Percentiles rank a stretch among this genome's conserved stretches.
Evolutionary conservation across 768 basidiomycete genomes (phyloP).

Genomic region (Roridomyces roridus): DNA sequence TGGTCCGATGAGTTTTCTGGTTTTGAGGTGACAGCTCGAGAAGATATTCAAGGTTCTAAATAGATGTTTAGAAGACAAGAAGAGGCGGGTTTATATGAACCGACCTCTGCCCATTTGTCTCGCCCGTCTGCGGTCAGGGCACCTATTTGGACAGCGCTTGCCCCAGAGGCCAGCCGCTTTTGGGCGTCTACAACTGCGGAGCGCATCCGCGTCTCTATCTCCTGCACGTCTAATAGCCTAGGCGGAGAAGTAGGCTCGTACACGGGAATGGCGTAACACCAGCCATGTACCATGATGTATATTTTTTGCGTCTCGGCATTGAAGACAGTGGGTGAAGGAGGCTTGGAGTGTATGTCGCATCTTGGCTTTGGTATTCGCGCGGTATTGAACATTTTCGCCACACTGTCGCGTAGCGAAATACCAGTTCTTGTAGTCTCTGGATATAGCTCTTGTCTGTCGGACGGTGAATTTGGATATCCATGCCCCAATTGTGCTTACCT

Average conservation of each 20-base stretch:
- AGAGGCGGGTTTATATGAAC: neutral
- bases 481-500: slow-evolving; percentile 50
- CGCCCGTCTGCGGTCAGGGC: slow-evolving; percentile 81
- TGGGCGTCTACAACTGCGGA: slow-evolving; percentile 64
- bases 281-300: slow-evolving; percentile 76
- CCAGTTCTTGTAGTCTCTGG: slow-evolving; percentile 78
- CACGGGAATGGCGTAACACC: slow-evolving; percentile 79
- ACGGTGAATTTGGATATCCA: neutral
- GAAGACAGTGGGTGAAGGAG: slow-evolving; percentile 41
- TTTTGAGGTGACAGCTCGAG: slow-evolving; percentile 73
- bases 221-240: slow-evolving; percentile 39
- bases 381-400: slow-evolving; percentile 73
- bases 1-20: slow-evolving; percentile 57
- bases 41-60: slow-evolving; percentile 75
- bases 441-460: slow-evolving; percentile 68
- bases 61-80: neutral
- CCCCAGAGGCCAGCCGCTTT: slow-evolving; percentile 53
- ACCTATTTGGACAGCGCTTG: slow-evolving; percentile 66
- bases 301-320: slow-evolving; percentile 62
- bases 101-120: slow-evolving; percentile 80
- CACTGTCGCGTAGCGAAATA: slow-evolving; percentile 70
- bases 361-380: slow-evolving; percentile 73
- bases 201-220: slow-evolving; percentile 52
- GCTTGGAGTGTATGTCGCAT: slow-evolving; percentile 68
- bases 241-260: slow-evolving; percentile 46